A percentile compares a stretch with the other conserved stretches of the same genome.
Evolutionary conservation across 208 protist species (phyloP).

Genomic region (Tritrichomonas foetus): DNA sequence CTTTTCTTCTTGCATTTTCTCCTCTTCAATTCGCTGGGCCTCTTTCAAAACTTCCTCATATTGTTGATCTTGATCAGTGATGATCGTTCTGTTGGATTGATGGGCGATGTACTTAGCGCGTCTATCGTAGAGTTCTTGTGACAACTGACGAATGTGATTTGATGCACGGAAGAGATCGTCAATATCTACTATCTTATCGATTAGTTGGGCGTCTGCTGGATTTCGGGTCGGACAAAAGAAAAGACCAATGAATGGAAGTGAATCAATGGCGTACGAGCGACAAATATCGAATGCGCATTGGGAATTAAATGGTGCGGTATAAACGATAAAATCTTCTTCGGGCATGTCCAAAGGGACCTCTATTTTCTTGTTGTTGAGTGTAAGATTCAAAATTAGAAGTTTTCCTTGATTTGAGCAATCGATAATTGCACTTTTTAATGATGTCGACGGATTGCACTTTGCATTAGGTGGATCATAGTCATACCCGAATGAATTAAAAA

Average conservation of each 20-base stretch:
- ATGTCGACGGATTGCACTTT: not conserved
- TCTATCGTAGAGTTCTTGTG: not conserved
- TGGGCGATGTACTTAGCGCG: not conserved
- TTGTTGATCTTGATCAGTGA: not conserved
- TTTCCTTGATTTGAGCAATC: slow-evolving; percentile 37
- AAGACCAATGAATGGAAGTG: not conserved
- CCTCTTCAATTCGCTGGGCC: not conserved
- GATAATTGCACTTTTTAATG: not conserved
- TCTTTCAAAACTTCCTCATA: not conserved
- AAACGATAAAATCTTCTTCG: not conserved
- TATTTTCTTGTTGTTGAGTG: not conserved
- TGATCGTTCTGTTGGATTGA: not conserved
- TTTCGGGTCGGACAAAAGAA: not conserved
- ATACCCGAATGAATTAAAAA: not conserved
- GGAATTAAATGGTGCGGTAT: not conserved
- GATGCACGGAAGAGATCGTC: not conserved
- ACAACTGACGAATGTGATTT: too few relatives aligned
- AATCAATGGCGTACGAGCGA: not conserved
- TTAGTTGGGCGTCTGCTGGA: not conserved
- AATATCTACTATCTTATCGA: not conserved
- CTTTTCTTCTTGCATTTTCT: not conserved
- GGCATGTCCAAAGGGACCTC: not conserved
- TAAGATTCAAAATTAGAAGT: slow-evolving; percentile 2
- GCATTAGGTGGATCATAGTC: not conserved
- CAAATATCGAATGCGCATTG: not conserved